Percentiles rank a stretch among this genome's conserved stretches.
Conservation (phyloP, 257 asterid genomes). For the Nicotiana otophora region DNA sequence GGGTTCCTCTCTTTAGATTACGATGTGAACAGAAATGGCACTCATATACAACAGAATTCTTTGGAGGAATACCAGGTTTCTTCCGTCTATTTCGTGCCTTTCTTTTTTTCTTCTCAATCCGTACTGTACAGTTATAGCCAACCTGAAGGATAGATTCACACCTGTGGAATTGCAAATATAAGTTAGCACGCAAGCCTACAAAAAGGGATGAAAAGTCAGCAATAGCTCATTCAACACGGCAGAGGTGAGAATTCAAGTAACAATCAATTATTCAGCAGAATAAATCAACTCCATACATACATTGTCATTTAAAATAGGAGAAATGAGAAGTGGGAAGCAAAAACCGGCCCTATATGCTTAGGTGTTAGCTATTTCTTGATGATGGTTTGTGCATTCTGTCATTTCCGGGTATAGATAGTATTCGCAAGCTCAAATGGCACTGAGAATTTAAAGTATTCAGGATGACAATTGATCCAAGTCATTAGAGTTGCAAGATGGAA, state of each 20-base stretch:
- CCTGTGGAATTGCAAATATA: constrained; percentile 30
- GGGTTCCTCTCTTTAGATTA: constrained; percentile 64
- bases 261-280: not conserved
- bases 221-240: not conserved
- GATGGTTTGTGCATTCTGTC: not conserved
- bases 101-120: constrained; percentile 46
- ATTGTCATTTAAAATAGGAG: not conserved
- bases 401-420: not conserved
- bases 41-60: constrained; percentile 54
- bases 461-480: too few species aligned
- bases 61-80: constrained; percentile 20
- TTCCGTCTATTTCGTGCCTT: constrained; percentile 28
- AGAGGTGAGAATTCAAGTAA: not conserved
- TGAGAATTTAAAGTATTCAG: not conserved
- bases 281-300: not conserved
- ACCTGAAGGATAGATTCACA: constrained; percentile 71
- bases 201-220: not conserved
- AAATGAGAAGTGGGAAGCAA: not conserved
- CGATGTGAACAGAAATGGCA: constrained; percentile 67
- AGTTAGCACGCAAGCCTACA: not conserved
- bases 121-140: constrained; percentile 52
- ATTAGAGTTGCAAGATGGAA: too few species aligned
- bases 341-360: not conserved
- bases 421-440: not conserved
- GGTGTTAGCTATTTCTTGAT: not conserved